Evolutionary conservation across 2,329 filamentous ascomycete species (phyloP).

Genomic region (Cladophialophora chaetospira): DNA sequence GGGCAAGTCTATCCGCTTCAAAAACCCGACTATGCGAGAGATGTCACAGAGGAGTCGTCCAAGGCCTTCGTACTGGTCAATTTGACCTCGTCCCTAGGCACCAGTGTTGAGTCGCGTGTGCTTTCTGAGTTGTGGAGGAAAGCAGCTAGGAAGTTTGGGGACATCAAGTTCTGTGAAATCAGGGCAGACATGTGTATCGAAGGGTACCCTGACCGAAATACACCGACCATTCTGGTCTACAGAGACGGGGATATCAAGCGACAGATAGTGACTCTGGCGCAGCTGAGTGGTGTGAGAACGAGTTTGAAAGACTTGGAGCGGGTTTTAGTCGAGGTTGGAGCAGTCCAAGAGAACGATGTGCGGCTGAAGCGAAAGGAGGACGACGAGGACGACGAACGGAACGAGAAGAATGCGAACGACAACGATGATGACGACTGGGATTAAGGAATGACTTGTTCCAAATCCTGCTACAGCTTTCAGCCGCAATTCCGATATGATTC

Average conservation of each 20-base stretch:
- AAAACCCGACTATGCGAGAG: slow-evolving; percentile 87
- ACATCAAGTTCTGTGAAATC: slow-evolving; percentile 98
- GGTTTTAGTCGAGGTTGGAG: slow-evolving; percentile 78
- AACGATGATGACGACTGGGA: slow-evolving; percentile 60
- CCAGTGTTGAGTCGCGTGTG: slow-evolving; percentile 81
- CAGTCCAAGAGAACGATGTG: slow-evolving; percentile 75
- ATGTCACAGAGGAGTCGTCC: slow-evolving; percentile 87
- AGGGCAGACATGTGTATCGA: slow-evolving; percentile 90
- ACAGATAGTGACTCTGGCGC: slow-evolving; percentile 86
- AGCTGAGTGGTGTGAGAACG: slow-evolving; percentile 72
- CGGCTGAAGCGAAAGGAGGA: slow-evolving; percentile 66
- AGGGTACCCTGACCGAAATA: slow-evolving; percentile 92
- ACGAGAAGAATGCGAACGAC: slow-evolving; percentile 55
- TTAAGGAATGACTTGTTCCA: slow-evolving; percentile 37
- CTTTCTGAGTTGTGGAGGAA: slow-evolving; percentile 84
- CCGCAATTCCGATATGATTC: not conserved
- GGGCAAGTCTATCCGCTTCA: slow-evolving; percentile 91
- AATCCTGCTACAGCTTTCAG: not conserved
- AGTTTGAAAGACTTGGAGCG: slow-evolving; percentile 76
- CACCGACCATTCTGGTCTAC: slow-evolving; percentile 90
- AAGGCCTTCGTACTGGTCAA: slow-evolving; percentile 72
- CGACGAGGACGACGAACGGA: slow-evolving; percentile 58
- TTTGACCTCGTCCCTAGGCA: slow-evolving; percentile 74
- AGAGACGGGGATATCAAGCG: slow-evolving; percentile 87
- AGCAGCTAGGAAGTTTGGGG: slow-evolving; percentile 80